Conservation (phyloP, 2,329 filamentous ascomycete genomes). For the Neodidymelliopsis sp. region DNA sequence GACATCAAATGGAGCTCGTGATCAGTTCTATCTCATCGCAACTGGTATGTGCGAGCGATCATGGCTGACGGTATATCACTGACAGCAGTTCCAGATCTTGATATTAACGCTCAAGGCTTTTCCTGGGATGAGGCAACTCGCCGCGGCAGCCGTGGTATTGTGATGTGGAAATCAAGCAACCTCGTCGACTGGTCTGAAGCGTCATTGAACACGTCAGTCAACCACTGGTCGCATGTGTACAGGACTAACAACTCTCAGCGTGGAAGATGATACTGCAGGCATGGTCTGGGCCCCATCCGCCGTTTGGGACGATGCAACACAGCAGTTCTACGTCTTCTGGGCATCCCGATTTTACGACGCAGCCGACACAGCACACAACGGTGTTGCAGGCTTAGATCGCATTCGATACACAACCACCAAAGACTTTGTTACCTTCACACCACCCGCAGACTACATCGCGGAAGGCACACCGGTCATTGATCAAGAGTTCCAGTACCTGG, state of each 20-base stretch:
- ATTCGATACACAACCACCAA: constrained; percentile 21
- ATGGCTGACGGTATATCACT: not conserved
- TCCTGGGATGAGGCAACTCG: constrained; percentile 20
- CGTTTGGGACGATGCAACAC: constrained; percentile 6
- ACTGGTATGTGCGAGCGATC: constrained; percentile 3
- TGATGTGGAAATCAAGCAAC: constrained; percentile 20
- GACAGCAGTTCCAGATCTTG: not conserved
- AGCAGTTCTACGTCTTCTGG: constrained; percentile 3
- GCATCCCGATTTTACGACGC: constrained; percentile 24
- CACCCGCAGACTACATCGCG: constrained; percentile 13
- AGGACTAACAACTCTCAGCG: not conserved
- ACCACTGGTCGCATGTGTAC: not conserved
- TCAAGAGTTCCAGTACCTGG: constrained; percentile 22
- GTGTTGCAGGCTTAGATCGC: constrained; percentile 9
- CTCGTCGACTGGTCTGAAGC: constrained; percentile 18
- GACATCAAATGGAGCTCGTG: constrained; percentile 8
- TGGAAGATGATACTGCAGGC: constrained; percentile 18
- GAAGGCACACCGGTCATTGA: constrained; percentile 16
- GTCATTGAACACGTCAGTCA: constrained; percentile 11
- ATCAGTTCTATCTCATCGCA: constrained; percentile 18
- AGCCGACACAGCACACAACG: constrained; percentile 12
- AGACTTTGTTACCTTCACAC: constrained; percentile 19
- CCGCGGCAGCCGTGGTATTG: constrained; percentile 13
- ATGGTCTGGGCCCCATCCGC: constrained; percentile 20
- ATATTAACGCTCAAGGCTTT: constrained; percentile 10